A percentile compares a stretch with the other conserved stretches of the same genome.
These are phyloP conservation scores for Polytolypa hystricis DNA, from an alignment of 2,329 filamentous ascomycete genomes.

Conservation along the genomic window DNA sequence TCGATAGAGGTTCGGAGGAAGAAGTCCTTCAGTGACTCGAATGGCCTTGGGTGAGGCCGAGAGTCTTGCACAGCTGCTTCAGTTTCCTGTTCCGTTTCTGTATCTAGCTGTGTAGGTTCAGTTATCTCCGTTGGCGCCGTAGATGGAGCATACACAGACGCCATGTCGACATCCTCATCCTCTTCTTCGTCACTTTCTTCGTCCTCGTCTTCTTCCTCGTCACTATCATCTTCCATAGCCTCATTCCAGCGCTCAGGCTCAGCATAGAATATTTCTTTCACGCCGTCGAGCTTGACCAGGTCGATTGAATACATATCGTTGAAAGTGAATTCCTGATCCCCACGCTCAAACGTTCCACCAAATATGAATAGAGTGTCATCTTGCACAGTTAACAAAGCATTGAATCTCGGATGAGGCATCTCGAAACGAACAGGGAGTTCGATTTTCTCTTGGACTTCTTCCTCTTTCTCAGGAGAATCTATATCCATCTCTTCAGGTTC, in stretches of 20 bases:
- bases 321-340: slow-evolving; percentile 88
- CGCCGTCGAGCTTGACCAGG: slow-evolving; percentile 87
- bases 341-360: slow-evolving; percentile 90
- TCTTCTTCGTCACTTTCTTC: slow-evolving; percentile 33
- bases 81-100: slow-evolving; percentile 28
- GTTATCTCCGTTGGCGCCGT: slow-evolving; percentile 27
- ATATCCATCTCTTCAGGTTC: slow-evolving; percentile 30
- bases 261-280: slow-evolving; percentile 78
- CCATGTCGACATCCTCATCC: slow-evolving; percentile 31
- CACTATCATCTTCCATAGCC: slow-evolving; percentile 48
- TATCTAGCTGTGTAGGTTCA: slow-evolving; percentile 19
- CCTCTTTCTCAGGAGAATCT: slow-evolving; percentile 39
- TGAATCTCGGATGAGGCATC: slow-evolving; percentile 83
- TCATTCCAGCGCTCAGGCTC: slow-evolving; percentile 78
- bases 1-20: slow-evolving; percentile 76
- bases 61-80: slow-evolving; percentile 54
- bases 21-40: slow-evolving; percentile 85
- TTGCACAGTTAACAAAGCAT: slow-evolving; percentile 80
- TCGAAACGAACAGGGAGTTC: slow-evolving; percentile 61
- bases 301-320: slow-evolving; percentile 91
- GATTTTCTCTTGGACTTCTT: slow-evolving; percentile 41
- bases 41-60: slow-evolving; percentile 66
- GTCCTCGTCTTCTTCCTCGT: slow-evolving; percentile 42
- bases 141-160: slow-evolving; percentile 27
- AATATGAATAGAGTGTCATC: slow-evolving; percentile 90